Conservation (phyloP, 78 protist species). For the Trichosphaerium sp. region DNA sequence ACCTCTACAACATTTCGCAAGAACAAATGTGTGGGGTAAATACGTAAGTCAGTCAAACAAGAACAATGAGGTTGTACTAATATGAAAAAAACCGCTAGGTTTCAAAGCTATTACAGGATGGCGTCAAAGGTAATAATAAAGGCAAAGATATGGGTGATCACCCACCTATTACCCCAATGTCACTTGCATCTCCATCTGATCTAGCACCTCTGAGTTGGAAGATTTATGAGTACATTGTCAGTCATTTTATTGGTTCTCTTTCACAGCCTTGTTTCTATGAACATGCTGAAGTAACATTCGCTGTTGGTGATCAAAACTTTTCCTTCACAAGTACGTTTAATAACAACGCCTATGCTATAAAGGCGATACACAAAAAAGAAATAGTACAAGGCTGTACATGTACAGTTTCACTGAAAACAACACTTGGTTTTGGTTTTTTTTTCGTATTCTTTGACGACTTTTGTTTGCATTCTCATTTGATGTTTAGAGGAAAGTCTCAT, state of each 20-base stretch:
- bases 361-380: no score
- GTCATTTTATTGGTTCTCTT: slow-evolving; percentile 38
- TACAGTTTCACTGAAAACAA: no score
- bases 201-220: slow-evolving; percentile 7
- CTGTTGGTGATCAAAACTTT: background rate
- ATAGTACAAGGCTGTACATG: no score
- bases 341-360: no score
- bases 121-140: background rate
- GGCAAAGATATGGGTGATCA: slow-evolving; percentile 58
- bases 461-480: no score
- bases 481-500: background rate
- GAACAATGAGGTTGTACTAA: no score
- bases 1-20: background rate
- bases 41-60: no score
- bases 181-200: background rate
- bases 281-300: background rate
- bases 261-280: background rate
- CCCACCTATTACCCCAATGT: slow-evolving; percentile 63
- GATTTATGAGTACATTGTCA: slow-evolving; percentile 29
- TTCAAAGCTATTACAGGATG: background rate
- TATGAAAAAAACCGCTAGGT: no score
- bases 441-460: no score
- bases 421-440: no score
- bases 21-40: slow-evolving; percentile 6
- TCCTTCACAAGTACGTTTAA: background rate